These are phyloP conservation scores for Xerocomus subilludens DNA, from an alignment of 1,284 basidiomycete genomes.

Conservation along the genomic window DNA sequence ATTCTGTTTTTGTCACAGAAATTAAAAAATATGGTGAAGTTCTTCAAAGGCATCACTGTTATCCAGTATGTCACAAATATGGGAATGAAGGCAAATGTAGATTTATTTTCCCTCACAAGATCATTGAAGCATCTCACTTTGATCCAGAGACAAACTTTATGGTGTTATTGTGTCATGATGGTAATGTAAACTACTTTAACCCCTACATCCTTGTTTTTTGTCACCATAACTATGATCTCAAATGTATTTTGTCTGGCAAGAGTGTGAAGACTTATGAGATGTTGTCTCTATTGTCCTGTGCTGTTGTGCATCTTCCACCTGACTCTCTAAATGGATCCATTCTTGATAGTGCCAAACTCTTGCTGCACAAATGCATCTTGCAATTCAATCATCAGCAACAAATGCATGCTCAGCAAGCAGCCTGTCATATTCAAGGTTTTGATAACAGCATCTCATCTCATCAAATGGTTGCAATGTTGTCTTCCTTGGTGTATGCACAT, in stretches of 20 bases:
- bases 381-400: slow-evolving; percentile 34
- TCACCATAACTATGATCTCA: slow-evolving; percentile 34
- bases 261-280: slow-evolving; percentile 29
- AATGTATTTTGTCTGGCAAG: slow-evolving; percentile 35
- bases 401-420: slow-evolving; percentile 34
- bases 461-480: slow-evolving; percentile 24
- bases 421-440: slow-evolving; percentile 22
- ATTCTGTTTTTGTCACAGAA: background rate
- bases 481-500: background rate
- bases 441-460: slow-evolving; percentile 28
- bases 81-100: background rate
- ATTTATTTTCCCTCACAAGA: slow-evolving; percentile 32
- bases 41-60: slow-evolving; percentile 20
- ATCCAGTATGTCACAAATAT: slow-evolving; percentile 28
- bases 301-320: slow-evolving; percentile 10
- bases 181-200: slow-evolving; percentile 27
- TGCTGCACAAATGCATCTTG: slow-evolving; percentile 32
- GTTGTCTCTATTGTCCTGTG: slow-evolving; percentile 22
- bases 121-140: slow-evolving; percentile 27
- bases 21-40: slow-evolving; percentile 34
- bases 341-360: slow-evolving; percentile 10
- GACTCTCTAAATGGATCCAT: too few species aligned
- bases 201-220: slow-evolving; percentile 35
- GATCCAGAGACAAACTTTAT: slow-evolving; percentile 24
- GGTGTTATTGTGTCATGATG: slow-evolving; percentile 16